A percentile compares a stretch with the other conserved stretches of the same genome.
phyloP scores from a whole-genome alignment of 768 basidiomycete species.

The Macrolepiota albuminosa region DNA sequence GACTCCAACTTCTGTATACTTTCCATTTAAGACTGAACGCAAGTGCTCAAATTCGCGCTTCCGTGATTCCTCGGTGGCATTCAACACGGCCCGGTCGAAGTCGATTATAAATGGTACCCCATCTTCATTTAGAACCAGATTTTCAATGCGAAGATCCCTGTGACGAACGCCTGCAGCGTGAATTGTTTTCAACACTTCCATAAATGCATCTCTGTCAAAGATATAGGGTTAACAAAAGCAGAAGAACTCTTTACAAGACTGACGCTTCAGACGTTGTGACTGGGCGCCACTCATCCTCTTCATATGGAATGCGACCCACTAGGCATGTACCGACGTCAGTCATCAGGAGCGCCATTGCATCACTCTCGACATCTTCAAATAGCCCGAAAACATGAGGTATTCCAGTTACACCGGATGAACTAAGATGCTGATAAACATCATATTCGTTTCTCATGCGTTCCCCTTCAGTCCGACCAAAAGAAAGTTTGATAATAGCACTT shows the following conservation, averaged over 20 bases:
- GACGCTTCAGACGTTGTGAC: neutral
- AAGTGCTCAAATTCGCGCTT: constrained; percentile 17
- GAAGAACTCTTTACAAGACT: neutral
- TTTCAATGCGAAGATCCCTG: neutral
- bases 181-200: too few relatives aligned
- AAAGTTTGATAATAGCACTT: too few relatives aligned
- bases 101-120: constrained; percentile 8
- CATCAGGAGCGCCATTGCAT: too few relatives aligned
- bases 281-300: neutral
- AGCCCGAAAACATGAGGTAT: too few relatives aligned
- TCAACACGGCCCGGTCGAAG: constrained; percentile 12
- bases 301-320: neutral
- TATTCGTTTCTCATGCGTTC: too few relatives aligned
- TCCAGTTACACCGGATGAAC: too few relatives aligned
- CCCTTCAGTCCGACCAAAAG: too few relatives aligned
- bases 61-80: neutral
- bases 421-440: too few relatives aligned
- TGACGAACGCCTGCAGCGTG: constrained; percentile 20
- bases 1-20: neutral
- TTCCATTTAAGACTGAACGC: constrained; percentile 6
- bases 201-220: neutral
- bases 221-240: constrained; percentile 1
- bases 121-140: constrained; percentile 1
- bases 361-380: too few relatives aligned
- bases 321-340: constrained; percentile 4